Percentiles rank a stretch among this genome's conserved stretches.
These are phyloP conservation scores for Eucalyptus marginata DNA, from an alignment of 345 rosid genomes.

Conservation along the genomic window DNA sequence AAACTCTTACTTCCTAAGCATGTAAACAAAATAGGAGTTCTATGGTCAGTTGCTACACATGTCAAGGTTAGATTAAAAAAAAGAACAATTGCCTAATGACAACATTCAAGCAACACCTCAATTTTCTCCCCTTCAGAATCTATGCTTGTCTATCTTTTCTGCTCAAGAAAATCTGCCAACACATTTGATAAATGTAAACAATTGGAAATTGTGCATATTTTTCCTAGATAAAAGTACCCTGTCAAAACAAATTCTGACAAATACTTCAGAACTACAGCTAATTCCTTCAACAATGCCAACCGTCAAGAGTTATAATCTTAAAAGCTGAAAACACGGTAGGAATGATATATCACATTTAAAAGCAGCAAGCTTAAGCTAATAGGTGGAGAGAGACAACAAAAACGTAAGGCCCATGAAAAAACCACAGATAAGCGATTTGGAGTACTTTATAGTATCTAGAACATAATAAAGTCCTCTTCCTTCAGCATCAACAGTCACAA, in stretches of 20 bases:
- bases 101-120: neutral
- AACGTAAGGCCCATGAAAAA: neutral
- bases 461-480: neutral
- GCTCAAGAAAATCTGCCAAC: neutral
- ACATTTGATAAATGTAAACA: neutral
- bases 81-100: neutral
- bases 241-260: neutral
- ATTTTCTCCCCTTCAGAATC: neutral
- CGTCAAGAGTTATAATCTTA: neutral
- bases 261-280: neutral
- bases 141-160: neutral
- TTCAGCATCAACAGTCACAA: neutral
- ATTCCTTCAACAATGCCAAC: neutral
- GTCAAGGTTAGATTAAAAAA: neutral
- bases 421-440: neutral
- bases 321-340: neutral
- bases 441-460: neutral
- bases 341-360: neutral
- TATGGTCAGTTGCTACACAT: neutral
- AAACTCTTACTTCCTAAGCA: neutral
- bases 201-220: neutral
- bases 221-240: neutral
- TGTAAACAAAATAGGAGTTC: neutral
- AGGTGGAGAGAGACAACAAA: neutral
- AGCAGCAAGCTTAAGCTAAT: neutral